phyloP scores from a whole-genome alignment of 2,329 filamentous ascomycete genomes.

The Cladophialophora carrionii region DNA sequence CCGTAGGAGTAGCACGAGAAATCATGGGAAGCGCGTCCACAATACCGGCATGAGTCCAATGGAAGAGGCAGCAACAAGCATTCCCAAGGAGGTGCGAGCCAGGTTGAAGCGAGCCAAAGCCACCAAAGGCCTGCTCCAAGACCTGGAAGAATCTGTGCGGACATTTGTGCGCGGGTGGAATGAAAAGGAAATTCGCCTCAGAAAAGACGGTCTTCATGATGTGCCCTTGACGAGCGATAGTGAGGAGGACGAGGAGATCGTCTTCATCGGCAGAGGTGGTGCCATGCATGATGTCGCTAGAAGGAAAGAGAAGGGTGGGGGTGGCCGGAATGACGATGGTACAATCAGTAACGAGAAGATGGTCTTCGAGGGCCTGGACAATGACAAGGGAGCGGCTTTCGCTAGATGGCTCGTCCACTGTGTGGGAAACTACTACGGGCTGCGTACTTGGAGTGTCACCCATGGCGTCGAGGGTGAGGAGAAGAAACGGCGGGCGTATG shows the following conservation, averaged over 20 bases:
- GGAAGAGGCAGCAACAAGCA: slow-evolving; percentile 46
- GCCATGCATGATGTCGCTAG: slow-evolving; percentile 63
- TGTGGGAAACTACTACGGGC: slow-evolving; percentile 88
- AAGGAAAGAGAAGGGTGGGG: slow-evolving; percentile 52
- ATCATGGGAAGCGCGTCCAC: slow-evolving; percentile 44
- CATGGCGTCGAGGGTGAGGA: slow-evolving; percentile 29
- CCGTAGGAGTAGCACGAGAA: slow-evolving; percentile 43
- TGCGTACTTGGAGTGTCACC: slow-evolving; percentile 75
- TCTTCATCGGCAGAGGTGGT: slow-evolving; percentile 76
- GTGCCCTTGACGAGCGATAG: slow-evolving; percentile 43
- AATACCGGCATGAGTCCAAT: slow-evolving; percentile 43
- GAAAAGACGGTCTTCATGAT: slow-evolving; percentile 51
- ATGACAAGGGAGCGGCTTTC: slow-evolving; percentile 77
- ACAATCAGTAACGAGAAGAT: slow-evolving; percentile 63
- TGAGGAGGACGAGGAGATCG: slow-evolving; percentile 80
- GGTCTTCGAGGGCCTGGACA: slow-evolving; percentile 77
- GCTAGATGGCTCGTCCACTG: slow-evolving; percentile 94
- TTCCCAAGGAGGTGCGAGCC: slow-evolving; percentile 78
- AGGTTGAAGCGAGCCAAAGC: slow-evolving; percentile 79
- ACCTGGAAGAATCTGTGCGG: slow-evolving; percentile 82
- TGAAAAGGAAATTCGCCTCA: slow-evolving; percentile 53
- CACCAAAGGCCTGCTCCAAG: slow-evolving; percentile 77
- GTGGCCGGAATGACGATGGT: slow-evolving; percentile 43
- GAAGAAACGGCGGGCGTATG: slow-evolving; percentile 68
- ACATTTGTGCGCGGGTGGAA: slow-evolving; percentile 70